Percentiles rank a stretch among this genome's conserved stretches.
Conservation (phyloP, 1,139 yeast species). For the Geotrichum fermentans region DNA sequence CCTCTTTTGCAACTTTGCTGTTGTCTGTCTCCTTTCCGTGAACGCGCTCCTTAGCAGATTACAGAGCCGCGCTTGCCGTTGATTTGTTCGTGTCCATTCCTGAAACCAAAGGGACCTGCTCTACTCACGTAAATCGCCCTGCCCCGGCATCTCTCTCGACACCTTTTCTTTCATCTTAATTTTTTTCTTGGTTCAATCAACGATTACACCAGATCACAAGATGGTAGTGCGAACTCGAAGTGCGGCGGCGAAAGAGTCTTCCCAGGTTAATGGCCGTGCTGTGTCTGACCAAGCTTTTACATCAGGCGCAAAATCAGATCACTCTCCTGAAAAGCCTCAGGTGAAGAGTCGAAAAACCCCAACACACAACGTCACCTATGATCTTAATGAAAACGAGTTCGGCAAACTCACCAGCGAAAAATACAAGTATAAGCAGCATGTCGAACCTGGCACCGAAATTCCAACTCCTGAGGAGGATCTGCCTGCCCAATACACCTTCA, state of each 20-base stretch:
- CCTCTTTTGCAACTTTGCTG: too few relatives aligned
- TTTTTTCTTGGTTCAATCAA: neutral
- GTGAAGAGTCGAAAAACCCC: neutral
- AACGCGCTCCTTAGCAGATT: too few relatives aligned
- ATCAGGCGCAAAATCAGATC: neutral
- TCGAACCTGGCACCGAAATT: constrained; percentile 14
- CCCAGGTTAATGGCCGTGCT: neutral
- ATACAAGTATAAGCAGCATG: constrained; percentile 16
- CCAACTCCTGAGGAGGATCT: constrained; percentile 41
- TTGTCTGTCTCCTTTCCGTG: too few relatives aligned
- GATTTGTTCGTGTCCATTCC: constrained; percentile 1
- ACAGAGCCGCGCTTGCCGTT: too few relatives aligned
- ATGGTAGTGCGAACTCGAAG: constrained; percentile 5
- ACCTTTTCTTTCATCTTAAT: neutral
- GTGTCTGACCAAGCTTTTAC: too few relatives aligned
- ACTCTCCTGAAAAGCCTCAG: neutral
- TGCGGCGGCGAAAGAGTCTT: neutral
- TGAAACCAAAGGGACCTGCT: neutral
- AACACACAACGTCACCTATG: constrained; percentile 1
- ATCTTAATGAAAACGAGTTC: constrained; percentile 20
- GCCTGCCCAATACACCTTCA: constrained; percentile 75
- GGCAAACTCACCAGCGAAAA: constrained; percentile 19
- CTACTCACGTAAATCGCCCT: neutral
- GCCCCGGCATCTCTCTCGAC: neutral
- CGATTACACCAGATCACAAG: neutral